Evolutionary conservation across 1,284 basidiomycete species (phyloP).

Genomic region (Trichosporon coremiiforme): DNA sequence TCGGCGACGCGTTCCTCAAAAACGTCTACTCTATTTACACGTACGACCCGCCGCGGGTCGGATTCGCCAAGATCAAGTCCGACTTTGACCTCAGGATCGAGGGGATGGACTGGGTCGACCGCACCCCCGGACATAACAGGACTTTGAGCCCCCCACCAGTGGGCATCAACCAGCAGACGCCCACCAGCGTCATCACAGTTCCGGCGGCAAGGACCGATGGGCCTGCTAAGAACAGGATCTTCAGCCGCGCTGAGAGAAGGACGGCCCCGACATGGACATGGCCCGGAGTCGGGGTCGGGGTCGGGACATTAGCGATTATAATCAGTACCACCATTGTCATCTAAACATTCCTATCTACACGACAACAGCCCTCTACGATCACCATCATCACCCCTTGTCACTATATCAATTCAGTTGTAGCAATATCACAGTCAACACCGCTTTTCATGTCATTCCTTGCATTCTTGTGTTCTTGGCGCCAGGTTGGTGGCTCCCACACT

Average conservation of each 20-base stretch:
- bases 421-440: not conserved
- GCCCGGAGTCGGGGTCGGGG: too few relatives aligned
- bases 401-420: not conserved
- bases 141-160: not conserved
- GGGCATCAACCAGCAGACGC: not conserved
- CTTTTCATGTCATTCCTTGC: constrained; percentile 5
- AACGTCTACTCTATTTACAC: constrained; percentile 60
- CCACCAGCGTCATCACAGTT: not conserved
- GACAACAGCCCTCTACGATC: not conserved
- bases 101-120: constrained; percentile 9
- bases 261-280: too few relatives aligned
- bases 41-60: constrained; percentile 57
- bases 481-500: too few relatives aligned
- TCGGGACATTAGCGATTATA: not conserved
- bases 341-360: too few relatives aligned
- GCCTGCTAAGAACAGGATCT: not conserved
- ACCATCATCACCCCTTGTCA: not conserved
- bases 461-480: not conserved
- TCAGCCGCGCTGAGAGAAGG: not conserved
- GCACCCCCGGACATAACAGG: not conserved
- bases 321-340: not conserved
- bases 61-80: constrained; percentile 52
- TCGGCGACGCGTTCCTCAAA: constrained; percentile 92
- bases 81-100: not conserved
- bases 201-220: not conserved